Evolutionary conservation across 2,329 filamentous ascomycete genomes (phyloP).

Genomic region (Parastagonospora nodorum): DNA sequence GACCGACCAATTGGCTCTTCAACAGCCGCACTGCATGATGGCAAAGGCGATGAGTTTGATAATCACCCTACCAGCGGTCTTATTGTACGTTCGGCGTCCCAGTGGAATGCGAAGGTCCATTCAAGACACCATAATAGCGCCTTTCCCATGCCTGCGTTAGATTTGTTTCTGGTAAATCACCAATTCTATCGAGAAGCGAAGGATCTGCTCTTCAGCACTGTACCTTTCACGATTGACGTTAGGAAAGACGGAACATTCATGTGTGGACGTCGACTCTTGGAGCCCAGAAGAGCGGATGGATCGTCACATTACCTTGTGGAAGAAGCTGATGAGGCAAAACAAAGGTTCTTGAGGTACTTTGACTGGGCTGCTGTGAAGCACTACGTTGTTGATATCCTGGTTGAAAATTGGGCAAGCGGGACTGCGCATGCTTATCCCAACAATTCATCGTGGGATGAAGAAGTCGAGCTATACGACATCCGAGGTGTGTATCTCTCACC

Average conservation of each 20-base stretch:
- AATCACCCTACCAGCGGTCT: no score
- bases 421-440: background rate
- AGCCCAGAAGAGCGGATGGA: slow-evolving; percentile 34
- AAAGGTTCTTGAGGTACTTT: slow-evolving; percentile 33
- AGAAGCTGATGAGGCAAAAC: slow-evolving; percentile 20
- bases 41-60: background rate
- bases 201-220: slow-evolving; percentile 34
- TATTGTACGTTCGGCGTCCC: no score
- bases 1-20: slow-evolving; percentile 32
- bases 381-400: slow-evolving; percentile 38
- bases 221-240: slow-evolving; percentile 38
- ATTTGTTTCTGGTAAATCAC: slow-evolving; percentile 32
- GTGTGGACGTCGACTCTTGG: slow-evolving; percentile 38
- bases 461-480: slow-evolving; percentile 45
- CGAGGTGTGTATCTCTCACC: slow-evolving; percentile 19
- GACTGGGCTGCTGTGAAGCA: slow-evolving; percentile 38
- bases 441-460: slow-evolving; percentile 32
- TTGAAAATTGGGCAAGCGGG: slow-evolving; percentile 27
- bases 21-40: slow-evolving; percentile 13
- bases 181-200: slow-evolving; percentile 36
- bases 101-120: background rate
- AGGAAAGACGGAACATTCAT: slow-evolving; percentile 40
- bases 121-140: background rate
- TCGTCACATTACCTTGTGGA: slow-evolving; percentile 20
- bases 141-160: slow-evolving; percentile 24